phyloP scores from a whole-genome alignment of 495 filamentous ascomycete species.

The Penicillium subrubescens region DNA sequence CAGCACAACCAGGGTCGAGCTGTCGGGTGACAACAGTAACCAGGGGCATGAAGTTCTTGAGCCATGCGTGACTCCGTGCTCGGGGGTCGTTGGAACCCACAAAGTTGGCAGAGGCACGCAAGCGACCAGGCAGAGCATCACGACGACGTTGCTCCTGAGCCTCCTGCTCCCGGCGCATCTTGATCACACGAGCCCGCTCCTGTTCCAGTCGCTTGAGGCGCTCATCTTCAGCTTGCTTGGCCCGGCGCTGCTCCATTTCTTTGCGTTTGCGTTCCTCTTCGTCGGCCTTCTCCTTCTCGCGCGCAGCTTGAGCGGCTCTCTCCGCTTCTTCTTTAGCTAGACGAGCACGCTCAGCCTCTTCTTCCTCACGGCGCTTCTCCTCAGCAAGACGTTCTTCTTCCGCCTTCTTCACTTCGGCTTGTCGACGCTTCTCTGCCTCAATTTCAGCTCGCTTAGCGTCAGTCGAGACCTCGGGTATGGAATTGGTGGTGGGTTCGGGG shows the following conservation, averaged over 20 bases:
- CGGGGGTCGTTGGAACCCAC: constrained; percentile 50
- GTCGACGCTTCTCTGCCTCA: constrained; percentile 45
- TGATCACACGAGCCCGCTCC: constrained; percentile 56
- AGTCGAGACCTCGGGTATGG: constrained; percentile 36
- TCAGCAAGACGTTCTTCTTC: constrained; percentile 33
- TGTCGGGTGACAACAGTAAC: constrained; percentile 52
- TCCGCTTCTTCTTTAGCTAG: constrained; percentile 48
- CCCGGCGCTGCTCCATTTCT: constrained; percentile 53
- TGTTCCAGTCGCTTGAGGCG: constrained; percentile 55
- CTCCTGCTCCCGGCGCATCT: constrained; percentile 52
- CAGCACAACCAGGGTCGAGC: constrained; percentile 45
- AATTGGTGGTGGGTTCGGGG: constrained; percentile 27
- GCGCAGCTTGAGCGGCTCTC: constrained; percentile 43
- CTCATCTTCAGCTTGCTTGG: constrained; percentile 58
- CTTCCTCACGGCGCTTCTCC: constrained; percentile 42
- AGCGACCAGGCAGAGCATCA: constrained; percentile 56
- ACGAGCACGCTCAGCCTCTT: constrained; percentile 51
- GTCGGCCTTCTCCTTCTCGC: constrained; percentile 52
- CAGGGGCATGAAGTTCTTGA: constrained; percentile 54
- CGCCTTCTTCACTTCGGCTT: constrained; percentile 35
- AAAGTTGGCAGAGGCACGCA: constrained; percentile 51
- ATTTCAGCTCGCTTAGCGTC: constrained; percentile 35
- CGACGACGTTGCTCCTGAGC: constrained; percentile 59
- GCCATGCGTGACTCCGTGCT: constrained; percentile 46
- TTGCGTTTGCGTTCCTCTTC: constrained; percentile 56